Base-by-base conservation (phyloP, 306 rosid species). In the Clitoria ternatea region DNA sequence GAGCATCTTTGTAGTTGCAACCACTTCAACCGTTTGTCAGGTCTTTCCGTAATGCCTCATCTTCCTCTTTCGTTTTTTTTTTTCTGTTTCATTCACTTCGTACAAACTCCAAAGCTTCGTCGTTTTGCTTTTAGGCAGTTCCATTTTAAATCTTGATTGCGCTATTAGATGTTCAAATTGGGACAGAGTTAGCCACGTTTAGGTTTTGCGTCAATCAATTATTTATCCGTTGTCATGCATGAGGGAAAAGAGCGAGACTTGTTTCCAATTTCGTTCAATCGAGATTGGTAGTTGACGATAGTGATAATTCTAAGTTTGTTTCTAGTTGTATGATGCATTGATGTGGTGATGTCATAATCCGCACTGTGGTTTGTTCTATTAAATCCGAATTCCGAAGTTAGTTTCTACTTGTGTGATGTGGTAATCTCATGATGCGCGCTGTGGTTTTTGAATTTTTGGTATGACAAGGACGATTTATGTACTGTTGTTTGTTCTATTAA, bases 21-120 rank as follows among this genome's bases (percentile, higher is more conserved):
- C 75, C 52, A 27, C 77, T 56, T 7, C 64, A 76, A 71, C 42
- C 67, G 62, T 70, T 83, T 60, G 64, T 57, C 45, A 84, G 87
- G 90, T 88, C 17, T 69, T 50, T 73, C 50, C 18, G 32, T 29
- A 27, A n/a, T 37, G 37, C 67, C 1, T 33, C 42, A 26, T 62
- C 24, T 5, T 35, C 39, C 10, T 23, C 20, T 23, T 18, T 43
- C 32, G 22, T 33, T 48, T 22, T 24, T 70, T 40, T 75, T 55
- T 61, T 17, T 55, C 61, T 7, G 33, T 77, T 61, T 44, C 56
- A 24, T 60, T 48, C n/a, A 45, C 13, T 57, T 13, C 61, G 39
- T 61, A 24, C 32, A 4, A 70, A 42, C 32, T 62, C 13, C 4
- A 5, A 13, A 33, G 49, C 15, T 15, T 53, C 24, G 5, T 20